These are phyloP conservation scores for Raddia distichophylla DNA, from an alignment of 176 grass and related monocot genomes.

Conservation along the genomic window DNA sequence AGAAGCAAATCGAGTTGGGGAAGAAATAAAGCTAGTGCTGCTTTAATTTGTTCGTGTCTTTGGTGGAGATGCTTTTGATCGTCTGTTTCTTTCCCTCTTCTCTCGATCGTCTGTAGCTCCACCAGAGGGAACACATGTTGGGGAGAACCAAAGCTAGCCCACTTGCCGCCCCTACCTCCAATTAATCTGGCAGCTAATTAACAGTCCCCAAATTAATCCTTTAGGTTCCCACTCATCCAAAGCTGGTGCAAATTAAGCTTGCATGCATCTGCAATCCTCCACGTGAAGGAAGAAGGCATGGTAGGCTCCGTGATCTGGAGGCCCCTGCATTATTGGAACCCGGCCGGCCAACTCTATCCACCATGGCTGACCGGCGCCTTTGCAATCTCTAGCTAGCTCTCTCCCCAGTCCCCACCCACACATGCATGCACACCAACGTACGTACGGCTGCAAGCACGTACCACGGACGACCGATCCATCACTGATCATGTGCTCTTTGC, in stretches of 20 bases:
- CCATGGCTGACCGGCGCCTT: conserved; percentile 20
- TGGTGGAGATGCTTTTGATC: conserved; percentile 31
- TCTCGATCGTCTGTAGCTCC: conserved; percentile 4
- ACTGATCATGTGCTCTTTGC: neutral
- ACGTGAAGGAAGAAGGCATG: too few relatives aligned
- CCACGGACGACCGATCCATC: neutral
- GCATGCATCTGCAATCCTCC: neutral
- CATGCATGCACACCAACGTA: too few relatives aligned
- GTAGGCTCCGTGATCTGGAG: too few relatives aligned
- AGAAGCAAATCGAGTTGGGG: neutral
- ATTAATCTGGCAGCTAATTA: conserved; percentile 21
- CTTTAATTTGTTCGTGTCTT: conserved; percentile 35
- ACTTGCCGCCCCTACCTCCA: conserved; percentile 36
- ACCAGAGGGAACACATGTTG: conserved; percentile 37
- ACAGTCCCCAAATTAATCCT: neutral
- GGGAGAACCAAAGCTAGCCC: conserved; percentile 50
- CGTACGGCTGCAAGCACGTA: neutral
- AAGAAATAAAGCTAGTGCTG: conserved; percentile 17
- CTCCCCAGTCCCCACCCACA: too few relatives aligned
- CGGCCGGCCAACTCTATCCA: neutral
- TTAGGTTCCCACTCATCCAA: neutral
- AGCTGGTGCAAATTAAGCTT: neutral
- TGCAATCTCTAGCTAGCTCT: neutral
- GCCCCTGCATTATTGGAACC: too few relatives aligned
- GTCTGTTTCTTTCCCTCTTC: conserved; percentile 13